Conservation (phyloP, 1,284 basidiomycete genomes). For the Stygiomarasmius scandens region DNA sequence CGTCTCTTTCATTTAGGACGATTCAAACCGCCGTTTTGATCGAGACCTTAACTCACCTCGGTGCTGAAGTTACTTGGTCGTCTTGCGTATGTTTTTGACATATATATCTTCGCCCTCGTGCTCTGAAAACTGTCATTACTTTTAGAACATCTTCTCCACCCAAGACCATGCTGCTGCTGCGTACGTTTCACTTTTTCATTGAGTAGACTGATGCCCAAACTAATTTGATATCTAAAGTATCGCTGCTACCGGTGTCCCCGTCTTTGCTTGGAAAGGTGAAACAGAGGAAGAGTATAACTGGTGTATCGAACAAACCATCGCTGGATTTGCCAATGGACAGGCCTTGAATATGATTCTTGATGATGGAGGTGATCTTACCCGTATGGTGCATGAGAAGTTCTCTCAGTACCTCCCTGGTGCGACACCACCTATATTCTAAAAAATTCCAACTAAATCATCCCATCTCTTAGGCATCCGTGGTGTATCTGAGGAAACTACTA, state of each 20-base stretch:
- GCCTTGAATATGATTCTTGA: slow-evolving; percentile 99
- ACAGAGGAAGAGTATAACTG: slow-evolving; percentile 98
- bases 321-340: slow-evolving; percentile 80
- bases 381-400: slow-evolving; percentile 94
- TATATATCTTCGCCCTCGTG: slow-evolving; percentile 7
- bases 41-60: slow-evolving; percentile 92
- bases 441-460: background rate
- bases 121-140: slow-evolving; percentile 10
- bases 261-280: slow-evolving; percentile 99
- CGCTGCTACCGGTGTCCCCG: slow-evolving; percentile 96
- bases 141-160: slow-evolving; percentile 98
- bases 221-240: slow-evolving; percentile 54
- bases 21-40: slow-evolving; percentile 97
- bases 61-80: slow-evolving; percentile 98
- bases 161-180: slow-evolving; percentile 99
- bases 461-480: slow-evolving; percentile 73
- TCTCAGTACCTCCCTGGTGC: slow-evolving; percentile 82
- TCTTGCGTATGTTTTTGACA: slow-evolving; percentile 74
- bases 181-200: slow-evolving; percentile 47
- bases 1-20: slow-evolving; percentile 60
- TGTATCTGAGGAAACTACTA: slow-evolving; percentile 99
- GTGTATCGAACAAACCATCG: slow-evolving; percentile 96
- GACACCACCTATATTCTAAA: background rate
- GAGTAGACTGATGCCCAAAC: background rate
- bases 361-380: slow-evolving; percentile 97